phyloP scores from a whole-genome alignment of 2,329 filamentous ascomycete genomes.

The Fusarium phyllophilum region DNA sequence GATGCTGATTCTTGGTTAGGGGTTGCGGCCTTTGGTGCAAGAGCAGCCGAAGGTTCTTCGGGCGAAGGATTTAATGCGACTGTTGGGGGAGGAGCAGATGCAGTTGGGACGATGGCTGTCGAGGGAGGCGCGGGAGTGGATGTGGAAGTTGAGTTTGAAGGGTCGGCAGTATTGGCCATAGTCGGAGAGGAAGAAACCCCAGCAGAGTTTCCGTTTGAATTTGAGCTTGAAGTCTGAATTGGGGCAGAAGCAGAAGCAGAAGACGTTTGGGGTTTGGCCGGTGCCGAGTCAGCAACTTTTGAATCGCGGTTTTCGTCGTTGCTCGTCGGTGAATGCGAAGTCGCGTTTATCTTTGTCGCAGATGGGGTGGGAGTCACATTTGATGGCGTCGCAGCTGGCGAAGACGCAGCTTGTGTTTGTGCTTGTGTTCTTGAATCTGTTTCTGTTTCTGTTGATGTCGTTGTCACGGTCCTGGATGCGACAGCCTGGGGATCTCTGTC shows the following conservation, averaged over 20 bases:
- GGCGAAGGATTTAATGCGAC: slow-evolving; percentile 6
- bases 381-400: slow-evolving; percentile 12
- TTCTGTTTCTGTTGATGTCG: slow-evolving; percentile 10
- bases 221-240: slow-evolving; percentile 5
- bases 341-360: slow-evolving; percentile 19
- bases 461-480: slow-evolving; percentile 29
- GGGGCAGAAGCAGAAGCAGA: slow-evolving; percentile 10
- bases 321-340: slow-evolving; percentile 21
- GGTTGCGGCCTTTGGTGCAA: slow-evolving; percentile 9
- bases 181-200: neutral
- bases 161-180: neutral
- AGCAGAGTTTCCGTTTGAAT: slow-evolving; percentile 4
- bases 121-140: slow-evolving; percentile 20
- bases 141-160: slow-evolving; percentile 23
- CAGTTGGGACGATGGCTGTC: neutral
- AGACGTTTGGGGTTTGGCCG: neutral
- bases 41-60: slow-evolving; percentile 4
- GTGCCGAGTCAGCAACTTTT: slow-evolving; percentile 20
- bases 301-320: slow-evolving; percentile 26
- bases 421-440: neutral
- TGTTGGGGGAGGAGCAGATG: slow-evolving; percentile 7
- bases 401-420: slow-evolving; percentile 6
- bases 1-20: slow-evolving; percentile 6
- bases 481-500: slow-evolving; percentile 39
- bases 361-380: slow-evolving; percentile 23